Percentiles rank a stretch among this genome's conserved stretches.
phyloP scores from a whole-genome alignment of 306 rosid species.

The Trichosanthes cucumerina region DNA sequence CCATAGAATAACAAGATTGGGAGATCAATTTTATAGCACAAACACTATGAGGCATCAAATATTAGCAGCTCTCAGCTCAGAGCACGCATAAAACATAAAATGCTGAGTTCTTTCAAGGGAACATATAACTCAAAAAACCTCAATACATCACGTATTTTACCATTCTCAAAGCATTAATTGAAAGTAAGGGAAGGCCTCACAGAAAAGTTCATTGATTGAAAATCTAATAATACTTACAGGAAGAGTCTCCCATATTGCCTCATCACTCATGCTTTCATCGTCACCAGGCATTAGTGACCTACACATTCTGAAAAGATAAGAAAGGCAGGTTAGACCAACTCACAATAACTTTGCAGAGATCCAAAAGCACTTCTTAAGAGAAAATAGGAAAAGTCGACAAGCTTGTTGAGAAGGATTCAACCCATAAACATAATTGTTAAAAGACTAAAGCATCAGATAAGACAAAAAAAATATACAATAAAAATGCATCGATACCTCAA shows the following conservation, averaged over 20 bases:
- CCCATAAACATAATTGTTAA: neutral
- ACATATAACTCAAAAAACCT: neutral
- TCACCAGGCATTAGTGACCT: conserved; percentile 96
- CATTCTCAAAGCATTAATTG: neutral
- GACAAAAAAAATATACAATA: neutral
- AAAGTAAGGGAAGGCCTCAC: neutral
- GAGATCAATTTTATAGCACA: neutral
- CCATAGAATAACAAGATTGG: neutral
- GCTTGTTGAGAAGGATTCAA: neutral
- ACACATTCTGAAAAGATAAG: conserved; percentile 64
- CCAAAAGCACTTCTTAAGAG: conserved; percentile 6
- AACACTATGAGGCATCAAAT: neutral
- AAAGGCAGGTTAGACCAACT: neutral
- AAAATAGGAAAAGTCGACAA: neutral
- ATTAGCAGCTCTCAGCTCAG: neutral
- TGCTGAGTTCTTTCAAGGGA: neutral
- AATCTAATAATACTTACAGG: conserved; percentile 50
- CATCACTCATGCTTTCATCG: conserved; percentile 81
- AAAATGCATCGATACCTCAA: neutral
- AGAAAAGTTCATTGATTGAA: conserved; percentile 10
- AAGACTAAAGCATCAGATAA: neutral
- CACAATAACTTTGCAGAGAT: neutral
- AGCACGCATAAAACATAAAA: neutral
- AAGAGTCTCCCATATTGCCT: conserved; percentile 93
- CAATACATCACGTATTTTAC: neutral